Evolutionary conservation across 768 basidiomycete genomes (phyloP).

Genomic region (Leucogyrophana mollusca): DNA sequence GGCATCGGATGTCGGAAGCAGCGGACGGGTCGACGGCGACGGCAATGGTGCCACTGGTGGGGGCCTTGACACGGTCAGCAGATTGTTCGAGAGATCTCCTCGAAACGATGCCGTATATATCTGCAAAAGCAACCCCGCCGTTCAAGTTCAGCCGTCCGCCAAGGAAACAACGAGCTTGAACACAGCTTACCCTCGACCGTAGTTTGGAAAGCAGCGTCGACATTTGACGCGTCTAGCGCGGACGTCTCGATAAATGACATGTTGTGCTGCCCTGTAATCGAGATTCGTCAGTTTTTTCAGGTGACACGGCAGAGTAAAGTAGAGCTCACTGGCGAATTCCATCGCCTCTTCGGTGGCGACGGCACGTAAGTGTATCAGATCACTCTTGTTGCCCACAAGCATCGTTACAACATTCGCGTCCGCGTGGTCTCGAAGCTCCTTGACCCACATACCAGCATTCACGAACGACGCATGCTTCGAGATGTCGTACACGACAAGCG

Average conservation of each 20-base stretch:
- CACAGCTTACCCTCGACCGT: conserved; percentile 81
- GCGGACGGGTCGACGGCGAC: conserved; percentile 68
- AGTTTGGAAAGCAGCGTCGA: conserved; percentile 96
- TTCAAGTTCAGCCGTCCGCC: not conserved
- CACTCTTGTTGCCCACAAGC: conserved; percentile 98
- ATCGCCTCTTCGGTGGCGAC: conserved; percentile 98
- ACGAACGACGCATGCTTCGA: conserved; percentile 92
- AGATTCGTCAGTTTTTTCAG: not conserved
- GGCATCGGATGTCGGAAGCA: conserved; percentile 52
- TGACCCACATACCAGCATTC: conserved; percentile 94
- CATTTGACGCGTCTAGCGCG: conserved; percentile 98
- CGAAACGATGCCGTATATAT: conserved; percentile 97
- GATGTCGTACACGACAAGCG: conserved; percentile 92
- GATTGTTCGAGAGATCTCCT: conserved; percentile 91
- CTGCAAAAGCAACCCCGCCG: conserved; percentile 37
- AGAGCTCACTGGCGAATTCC: conserved; percentile 74
- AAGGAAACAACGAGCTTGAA: conserved; percentile 19
- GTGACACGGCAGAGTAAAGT: not conserved
- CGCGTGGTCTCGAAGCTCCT: conserved; percentile 94
- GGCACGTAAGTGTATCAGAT: conserved; percentile 95
- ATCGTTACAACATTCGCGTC: conserved; percentile 92
- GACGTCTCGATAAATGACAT: conserved; percentile 98
- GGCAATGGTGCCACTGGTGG: conserved; percentile 83
- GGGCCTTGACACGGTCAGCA: conserved; percentile 72
- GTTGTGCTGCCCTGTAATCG: conserved; percentile 73